Evolutionary conservation across 176 grass and related monocot genomes (phyloP).

Genomic region (Lolium rigidum): DNA sequence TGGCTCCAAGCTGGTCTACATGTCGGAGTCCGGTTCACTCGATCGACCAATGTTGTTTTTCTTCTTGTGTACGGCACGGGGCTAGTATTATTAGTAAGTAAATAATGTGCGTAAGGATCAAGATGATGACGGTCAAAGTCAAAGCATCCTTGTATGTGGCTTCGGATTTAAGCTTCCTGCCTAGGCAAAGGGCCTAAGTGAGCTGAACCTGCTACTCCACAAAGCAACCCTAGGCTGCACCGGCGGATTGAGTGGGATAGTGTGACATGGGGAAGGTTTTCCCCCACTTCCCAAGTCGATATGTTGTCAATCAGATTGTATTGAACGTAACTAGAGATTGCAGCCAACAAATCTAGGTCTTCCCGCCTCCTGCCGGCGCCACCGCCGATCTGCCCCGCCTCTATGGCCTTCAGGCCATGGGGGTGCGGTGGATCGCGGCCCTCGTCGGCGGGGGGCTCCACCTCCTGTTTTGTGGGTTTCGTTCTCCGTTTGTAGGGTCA

Average conservation of each 20-base stretch:
- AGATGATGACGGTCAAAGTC: neutral
- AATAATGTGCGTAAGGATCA: neutral
- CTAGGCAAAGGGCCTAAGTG: neutral
- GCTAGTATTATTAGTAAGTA: too few species aligned
- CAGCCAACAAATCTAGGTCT: too few species aligned
- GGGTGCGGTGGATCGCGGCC: too few species aligned
- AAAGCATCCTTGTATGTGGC: neutral
- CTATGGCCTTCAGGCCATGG: too few species aligned
- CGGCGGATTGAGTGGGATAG: neutral
- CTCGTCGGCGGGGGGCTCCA: too few species aligned
- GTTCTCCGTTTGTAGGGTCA: too few species aligned
- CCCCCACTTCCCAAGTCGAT: neutral
- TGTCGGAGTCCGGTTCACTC: constrained; percentile 19
- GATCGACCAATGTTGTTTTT: neutral
- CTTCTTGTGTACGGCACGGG: neutral
- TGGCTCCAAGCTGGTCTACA: constrained; percentile 21
- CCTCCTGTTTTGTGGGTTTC: too few species aligned
- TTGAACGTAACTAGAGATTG: too few species aligned
- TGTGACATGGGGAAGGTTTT: neutral
- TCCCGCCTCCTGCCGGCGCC: too few species aligned
- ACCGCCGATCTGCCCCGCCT: too few species aligned
- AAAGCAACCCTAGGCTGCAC: neutral
- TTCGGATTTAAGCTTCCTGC: neutral
- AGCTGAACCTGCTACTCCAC: constrained; percentile 18
- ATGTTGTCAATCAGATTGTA: too few species aligned